A percentile compares a stretch with the other conserved stretches of the same genome.
These are phyloP conservation scores for Vitis rotundifolia DNA, from an alignment of 164 flowering plant genomes.

Conservation along the genomic window DNA sequence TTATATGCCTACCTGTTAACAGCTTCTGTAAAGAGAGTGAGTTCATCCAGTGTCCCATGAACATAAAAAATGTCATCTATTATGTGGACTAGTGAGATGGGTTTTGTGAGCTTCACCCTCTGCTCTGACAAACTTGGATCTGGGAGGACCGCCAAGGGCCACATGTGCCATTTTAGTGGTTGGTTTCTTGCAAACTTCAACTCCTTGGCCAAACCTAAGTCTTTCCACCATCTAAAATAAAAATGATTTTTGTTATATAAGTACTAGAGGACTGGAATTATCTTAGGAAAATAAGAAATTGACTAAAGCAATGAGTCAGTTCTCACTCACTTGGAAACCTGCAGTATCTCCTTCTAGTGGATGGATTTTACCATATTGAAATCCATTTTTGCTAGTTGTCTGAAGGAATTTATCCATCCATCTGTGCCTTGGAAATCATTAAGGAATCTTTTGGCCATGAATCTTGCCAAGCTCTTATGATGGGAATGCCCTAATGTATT, in stretches of 20 bases:
- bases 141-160: constrained; percentile 35
- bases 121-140: constrained; percentile 40
- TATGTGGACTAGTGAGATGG: constrained; percentile 44
- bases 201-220: constrained; percentile 37
- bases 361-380: constrained; percentile 27
- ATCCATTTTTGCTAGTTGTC: constrained; percentile 42
- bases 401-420: constrained; percentile 12
- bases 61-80: constrained; percentile 72
- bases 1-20: constrained; percentile 38
- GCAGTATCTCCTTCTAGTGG: constrained; percentile 39
- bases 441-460: constrained; percentile 26
- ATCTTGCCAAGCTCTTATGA: constrained; percentile 45
- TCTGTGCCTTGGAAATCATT: background rate
- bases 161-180: constrained; percentile 57
- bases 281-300: too few species aligned
- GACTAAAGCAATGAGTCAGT: too few species aligned
- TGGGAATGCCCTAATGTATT: constrained; percentile 33
- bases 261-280: too few species aligned
- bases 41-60: constrained; percentile 51
- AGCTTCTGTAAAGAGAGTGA: constrained; percentile 51
- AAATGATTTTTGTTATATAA: too few species aligned
- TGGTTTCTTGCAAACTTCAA: constrained; percentile 51
- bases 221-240: constrained; percentile 57
- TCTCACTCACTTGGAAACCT: constrained; percentile 39
- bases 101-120: constrained; percentile 51